A percentile compares a stretch with the other conserved stretches of the same genome.
These are phyloP conservation scores for Emericellopsis cladophorae DNA, from an alignment of 2,329 filamentous ascomycete genomes.

Conservation along the genomic window DNA sequence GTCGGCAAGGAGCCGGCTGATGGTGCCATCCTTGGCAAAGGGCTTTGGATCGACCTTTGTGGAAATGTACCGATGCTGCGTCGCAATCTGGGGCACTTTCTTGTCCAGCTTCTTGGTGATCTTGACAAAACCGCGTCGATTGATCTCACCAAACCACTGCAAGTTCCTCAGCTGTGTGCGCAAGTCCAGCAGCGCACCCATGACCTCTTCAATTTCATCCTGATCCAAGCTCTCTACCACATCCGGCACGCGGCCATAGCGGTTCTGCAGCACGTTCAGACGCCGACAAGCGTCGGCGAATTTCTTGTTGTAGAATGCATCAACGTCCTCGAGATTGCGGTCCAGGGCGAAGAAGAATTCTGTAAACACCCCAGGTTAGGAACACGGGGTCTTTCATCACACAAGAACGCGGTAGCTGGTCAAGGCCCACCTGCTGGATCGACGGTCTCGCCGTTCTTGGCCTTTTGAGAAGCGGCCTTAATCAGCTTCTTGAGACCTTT, in stretches of 20 bases:
- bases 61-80: slow-evolving; percentile 76
- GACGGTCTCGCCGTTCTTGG: slow-evolving; percentile 57
- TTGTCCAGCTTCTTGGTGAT: slow-evolving; percentile 99
- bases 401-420: slow-evolving; percentile 1
- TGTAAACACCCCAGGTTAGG: slow-evolving; percentile 27
- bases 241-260: slow-evolving; percentile 67
- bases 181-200: slow-evolving; percentile 80
- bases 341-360: slow-evolving; percentile 96
- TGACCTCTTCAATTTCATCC: slow-evolving; percentile 83
- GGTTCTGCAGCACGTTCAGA: slow-evolving; percentile 73
- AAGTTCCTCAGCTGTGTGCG: slow-evolving; percentile 79
- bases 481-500: slow-evolving; percentile 91
- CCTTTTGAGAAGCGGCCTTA: slow-evolving; percentile 59
- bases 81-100: slow-evolving; percentile 64
- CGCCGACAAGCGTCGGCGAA: slow-evolving; percentile 74
- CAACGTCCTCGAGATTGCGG: slow-evolving; percentile 93
- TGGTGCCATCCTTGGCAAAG: slow-evolving; percentile 63
- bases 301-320: slow-evolving; percentile 95
- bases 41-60: slow-evolving; percentile 82
- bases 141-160: slow-evolving; percentile 97
- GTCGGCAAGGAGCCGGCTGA: slow-evolving; percentile 34
- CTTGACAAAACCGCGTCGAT: slow-evolving; percentile 88
- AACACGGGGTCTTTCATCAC: slow-evolving; percentile 14
- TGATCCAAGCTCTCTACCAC: slow-evolving; percentile 62
- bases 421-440: slow-evolving; percentile 77